These are phyloP conservation scores for Avena eriantha DNA, from an alignment of 176 grass and related monocot genomes.

Conservation along the genomic window DNA sequence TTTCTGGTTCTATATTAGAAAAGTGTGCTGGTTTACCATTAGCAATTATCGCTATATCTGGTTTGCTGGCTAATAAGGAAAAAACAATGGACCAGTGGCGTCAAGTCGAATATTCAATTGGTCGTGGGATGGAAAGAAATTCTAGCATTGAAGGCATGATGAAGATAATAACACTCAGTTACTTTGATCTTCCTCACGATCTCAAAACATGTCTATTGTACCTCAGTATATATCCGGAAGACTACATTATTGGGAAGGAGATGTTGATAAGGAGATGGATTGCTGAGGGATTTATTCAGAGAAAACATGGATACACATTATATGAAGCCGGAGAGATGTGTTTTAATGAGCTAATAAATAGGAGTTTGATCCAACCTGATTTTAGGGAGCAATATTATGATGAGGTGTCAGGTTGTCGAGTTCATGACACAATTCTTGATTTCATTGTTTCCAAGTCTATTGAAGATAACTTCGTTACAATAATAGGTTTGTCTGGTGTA, in stretches of 20 bases:
- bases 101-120: conserved; percentile 27
- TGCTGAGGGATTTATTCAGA: not conserved
- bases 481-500: too few relatives aligned
- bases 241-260: not conserved
- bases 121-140: not conserved
- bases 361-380: not conserved
- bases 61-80: conserved; percentile 12
- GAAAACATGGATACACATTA: not conserved
- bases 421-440: not conserved
- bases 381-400: not conserved
- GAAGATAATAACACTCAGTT: not conserved
- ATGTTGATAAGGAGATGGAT: not conserved
- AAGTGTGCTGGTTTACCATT: conserved; percentile 29
- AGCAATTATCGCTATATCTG: not conserved
- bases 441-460: not conserved
- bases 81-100: not conserved
- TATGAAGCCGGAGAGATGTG: not conserved
- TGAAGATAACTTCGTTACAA: not conserved
- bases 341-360: not conserved
- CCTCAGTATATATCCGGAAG: not conserved
- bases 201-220: not conserved
- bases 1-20: not conserved
- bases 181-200: not conserved
- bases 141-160: not conserved
- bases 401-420: not conserved